These are phyloP conservation scores for Sordaria brevicollis DNA, from an alignment of 495 filamentous ascomycete genomes.

Conservation along the genomic window DNA sequence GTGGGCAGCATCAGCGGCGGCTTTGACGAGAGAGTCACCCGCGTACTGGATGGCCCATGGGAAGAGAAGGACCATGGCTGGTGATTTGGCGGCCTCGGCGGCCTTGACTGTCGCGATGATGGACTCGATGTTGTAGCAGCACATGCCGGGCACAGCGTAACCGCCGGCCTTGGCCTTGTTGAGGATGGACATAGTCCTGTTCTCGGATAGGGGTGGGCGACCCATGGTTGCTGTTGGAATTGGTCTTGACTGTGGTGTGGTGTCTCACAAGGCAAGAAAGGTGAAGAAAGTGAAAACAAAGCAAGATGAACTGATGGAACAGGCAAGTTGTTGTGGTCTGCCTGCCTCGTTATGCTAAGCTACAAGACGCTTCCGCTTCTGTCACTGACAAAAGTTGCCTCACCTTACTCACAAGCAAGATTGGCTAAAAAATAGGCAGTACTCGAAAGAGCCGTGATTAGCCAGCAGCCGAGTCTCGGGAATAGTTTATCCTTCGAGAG, in stretches of 20 bases:
- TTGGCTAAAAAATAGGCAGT: neutral
- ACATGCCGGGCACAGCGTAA: conserved; percentile 68
- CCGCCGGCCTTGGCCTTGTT: conserved; percentile 52
- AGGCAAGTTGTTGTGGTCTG: neutral
- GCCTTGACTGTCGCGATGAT: conserved; percentile 71
- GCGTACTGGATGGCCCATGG: conserved; percentile 76
- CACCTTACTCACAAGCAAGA: neutral
- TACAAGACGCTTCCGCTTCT: no score
- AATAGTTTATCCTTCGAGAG: neutral
- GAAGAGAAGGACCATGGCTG: conserved; percentile 77
- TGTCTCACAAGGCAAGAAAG: neutral
- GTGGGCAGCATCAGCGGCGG: conserved; percentile 40
- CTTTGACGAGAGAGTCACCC: conserved; percentile 35
- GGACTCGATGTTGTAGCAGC: conserved; percentile 79
- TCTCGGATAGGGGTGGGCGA: conserved; percentile 39
- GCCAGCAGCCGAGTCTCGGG: neutral
- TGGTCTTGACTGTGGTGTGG: neutral
- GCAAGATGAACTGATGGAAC: neutral
- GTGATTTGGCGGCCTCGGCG: conserved; percentile 61
- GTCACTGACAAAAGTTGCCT: neutral
- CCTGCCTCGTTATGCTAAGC: neutral
- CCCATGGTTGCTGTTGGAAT: conserved; percentile 29
- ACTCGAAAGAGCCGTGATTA: neutral
- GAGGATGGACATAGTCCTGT: conserved; percentile 60
- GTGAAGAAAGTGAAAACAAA: neutral